phyloP scores from a whole-genome alignment of 352 stramenopile species.

The Globisporangium iwayamae region DNA sequence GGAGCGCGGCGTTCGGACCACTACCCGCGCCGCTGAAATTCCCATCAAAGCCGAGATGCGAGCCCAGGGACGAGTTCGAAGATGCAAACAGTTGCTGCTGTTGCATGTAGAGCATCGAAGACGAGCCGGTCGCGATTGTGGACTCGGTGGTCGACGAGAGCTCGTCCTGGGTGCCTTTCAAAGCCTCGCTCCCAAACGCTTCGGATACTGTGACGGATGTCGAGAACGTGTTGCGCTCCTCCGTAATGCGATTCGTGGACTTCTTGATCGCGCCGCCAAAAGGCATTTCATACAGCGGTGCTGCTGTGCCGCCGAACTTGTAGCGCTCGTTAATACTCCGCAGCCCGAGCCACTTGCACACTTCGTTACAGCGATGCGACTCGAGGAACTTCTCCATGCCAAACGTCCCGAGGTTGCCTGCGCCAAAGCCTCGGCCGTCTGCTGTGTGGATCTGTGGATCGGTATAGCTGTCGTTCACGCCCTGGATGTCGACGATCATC shows the following conservation, averaged over 20 bases:
- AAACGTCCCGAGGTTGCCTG: constrained; percentile 78
- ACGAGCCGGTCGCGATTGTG: constrained; percentile 28
- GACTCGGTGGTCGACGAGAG: constrained; percentile 20
- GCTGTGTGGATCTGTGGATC: constrained; percentile 83
- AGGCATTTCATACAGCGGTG: constrained; percentile 75
- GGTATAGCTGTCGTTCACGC: constrained; percentile 81
- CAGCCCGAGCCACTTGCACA: constrained; percentile 79
- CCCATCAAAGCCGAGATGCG: constrained; percentile 11
- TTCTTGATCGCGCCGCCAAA: constrained; percentile 79
- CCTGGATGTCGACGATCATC: constrained; percentile 87
- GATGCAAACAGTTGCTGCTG: constrained; percentile 21
- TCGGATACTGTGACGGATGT: constrained; percentile 77
- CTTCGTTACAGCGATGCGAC: constrained; percentile 84
- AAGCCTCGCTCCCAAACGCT: constrained; percentile 45
- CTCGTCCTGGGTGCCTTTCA: constrained; percentile 16
- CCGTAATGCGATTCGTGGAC: constrained; percentile 75
- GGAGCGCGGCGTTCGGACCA: not conserved
- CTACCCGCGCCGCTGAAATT: constrained; percentile 5
- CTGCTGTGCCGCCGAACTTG: constrained; percentile 72
- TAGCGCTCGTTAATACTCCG: constrained; percentile 76
- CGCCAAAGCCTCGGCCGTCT: constrained; percentile 76
- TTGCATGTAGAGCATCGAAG: constrained; percentile 24
- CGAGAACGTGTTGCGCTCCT: constrained; percentile 80
- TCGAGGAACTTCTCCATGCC: constrained; percentile 88
- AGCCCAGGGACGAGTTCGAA: constrained; percentile 6